Conservation (phyloP, 768 basidiomycete genomes). For the Phylloporus scabripes region DNA sequence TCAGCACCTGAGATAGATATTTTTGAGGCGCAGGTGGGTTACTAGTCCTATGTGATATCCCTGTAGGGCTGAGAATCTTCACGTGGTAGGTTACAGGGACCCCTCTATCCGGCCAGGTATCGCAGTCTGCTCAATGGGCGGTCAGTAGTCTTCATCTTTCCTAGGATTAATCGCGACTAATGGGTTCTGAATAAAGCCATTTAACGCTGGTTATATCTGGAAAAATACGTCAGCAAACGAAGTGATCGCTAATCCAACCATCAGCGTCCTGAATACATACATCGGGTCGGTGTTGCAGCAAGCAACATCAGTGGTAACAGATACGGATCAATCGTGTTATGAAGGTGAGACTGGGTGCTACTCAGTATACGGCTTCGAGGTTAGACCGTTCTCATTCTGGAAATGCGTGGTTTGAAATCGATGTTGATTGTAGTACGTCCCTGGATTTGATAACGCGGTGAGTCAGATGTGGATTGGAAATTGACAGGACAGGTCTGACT, state of each 20-base stretch:
- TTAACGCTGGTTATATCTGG: slow-evolving; percentile 70
- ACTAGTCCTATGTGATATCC: slow-evolving; percentile 14
- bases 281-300: slow-evolving; percentile 70
- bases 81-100: slow-evolving; percentile 41
- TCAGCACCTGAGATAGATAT: slow-evolving; percentile 88
- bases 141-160: slow-evolving; percentile 37
- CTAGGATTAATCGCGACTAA: not conserved
- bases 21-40: slow-evolving; percentile 66
- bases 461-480: slow-evolving; percentile 18
- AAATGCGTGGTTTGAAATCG: not conserved
- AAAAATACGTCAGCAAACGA: slow-evolving; percentile 54
- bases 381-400: slow-evolving; percentile 19
- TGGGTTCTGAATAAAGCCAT: slow-evolving; percentile 50
- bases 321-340: slow-evolving; percentile 68
- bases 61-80: slow-evolving; percentile 7
- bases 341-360: slow-evolving; percentile 55
- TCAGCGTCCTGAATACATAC: slow-evolving; percentile 56
- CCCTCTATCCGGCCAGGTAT: slow-evolving; percentile 55
- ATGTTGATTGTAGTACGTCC: slow-evolving; percentile 21
- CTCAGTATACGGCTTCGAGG: slow-evolving; percentile 78
- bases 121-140: slow-evolving; percentile 82
- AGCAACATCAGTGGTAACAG: slow-evolving; percentile 67
- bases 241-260: slow-evolving; percentile 50
- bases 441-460: slow-evolving; percentile 63
- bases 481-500: not conserved